Evolutionary conservation across 2,329 filamentous ascomycete species (phyloP).

Genomic region (Penicillium brevicompactum): DNA sequence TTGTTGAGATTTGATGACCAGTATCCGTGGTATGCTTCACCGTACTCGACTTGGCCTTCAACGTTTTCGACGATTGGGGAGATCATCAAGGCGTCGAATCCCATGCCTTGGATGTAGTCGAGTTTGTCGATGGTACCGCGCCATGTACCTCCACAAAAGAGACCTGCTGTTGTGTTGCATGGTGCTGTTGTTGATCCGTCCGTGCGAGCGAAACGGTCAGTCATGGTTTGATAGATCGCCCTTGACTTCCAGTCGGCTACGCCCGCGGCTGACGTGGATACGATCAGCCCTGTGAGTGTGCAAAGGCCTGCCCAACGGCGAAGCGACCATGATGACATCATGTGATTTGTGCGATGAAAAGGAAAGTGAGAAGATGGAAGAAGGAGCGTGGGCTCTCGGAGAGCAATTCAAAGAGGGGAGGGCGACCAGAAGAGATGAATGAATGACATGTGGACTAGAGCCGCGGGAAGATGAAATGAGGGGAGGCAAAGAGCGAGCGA

Average conservation of each 20-base stretch:
- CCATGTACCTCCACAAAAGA: conserved; percentile 57
- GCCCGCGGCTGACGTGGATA: conserved; percentile 23
- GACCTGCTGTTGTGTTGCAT: conserved; percentile 33
- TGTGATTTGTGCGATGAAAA: conserved; percentile 4
- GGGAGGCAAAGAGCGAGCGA: not conserved
- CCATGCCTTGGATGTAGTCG: conserved; percentile 55
- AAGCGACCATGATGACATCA: conserved; percentile 8
- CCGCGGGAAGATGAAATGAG: not conserved
- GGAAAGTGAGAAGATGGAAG: not conserved
- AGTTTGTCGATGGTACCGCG: conserved; percentile 51
- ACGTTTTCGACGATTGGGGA: conserved; percentile 47
- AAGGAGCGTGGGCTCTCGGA: not conserved
- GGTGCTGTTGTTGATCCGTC: conserved; percentile 38
- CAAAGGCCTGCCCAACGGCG: conserved; percentile 2
- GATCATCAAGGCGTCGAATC: conserved; percentile 52
- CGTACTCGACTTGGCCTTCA: conserved; percentile 39
- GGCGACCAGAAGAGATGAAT: not conserved
- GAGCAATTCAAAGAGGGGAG: not conserved
- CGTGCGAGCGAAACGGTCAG: conserved; percentile 49
- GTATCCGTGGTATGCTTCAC: conserved; percentile 55
- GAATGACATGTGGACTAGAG: conserved; percentile 6
- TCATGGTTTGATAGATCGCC: conserved; percentile 51
- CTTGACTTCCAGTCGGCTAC: conserved; percentile 42
- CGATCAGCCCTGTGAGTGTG: conserved; percentile 6
- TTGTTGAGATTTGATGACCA: conserved; percentile 52